Conservation (phyloP, 2,329 filamentous ascomycete species). For the Apiospora kogelbergensis region DNA sequence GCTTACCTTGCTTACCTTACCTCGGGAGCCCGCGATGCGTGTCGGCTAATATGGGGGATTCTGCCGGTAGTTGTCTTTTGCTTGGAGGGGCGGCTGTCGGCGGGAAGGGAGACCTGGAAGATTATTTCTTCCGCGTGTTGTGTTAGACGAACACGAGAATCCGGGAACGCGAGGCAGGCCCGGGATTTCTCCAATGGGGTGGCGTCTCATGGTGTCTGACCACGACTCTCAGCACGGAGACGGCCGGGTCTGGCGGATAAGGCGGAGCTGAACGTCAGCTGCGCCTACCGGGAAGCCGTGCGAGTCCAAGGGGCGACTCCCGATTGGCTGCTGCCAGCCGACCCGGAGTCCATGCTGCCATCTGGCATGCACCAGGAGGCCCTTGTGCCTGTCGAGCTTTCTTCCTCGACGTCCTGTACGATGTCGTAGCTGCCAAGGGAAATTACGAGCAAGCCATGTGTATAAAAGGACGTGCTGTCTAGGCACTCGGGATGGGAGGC, state of each 20-base stretch:
- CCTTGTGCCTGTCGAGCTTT: not conserved
- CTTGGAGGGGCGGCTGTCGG: not conserved
- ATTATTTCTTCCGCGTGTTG: not conserved
- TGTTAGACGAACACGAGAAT: not conserved
- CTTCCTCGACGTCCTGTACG: not conserved
- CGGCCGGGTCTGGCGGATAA: not conserved
- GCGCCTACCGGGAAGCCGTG: not conserved
- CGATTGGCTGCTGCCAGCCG: not conserved
- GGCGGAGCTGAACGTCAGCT: conserved; percentile 1
- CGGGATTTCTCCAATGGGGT: not conserved
- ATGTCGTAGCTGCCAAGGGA: not conserved
- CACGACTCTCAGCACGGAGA: not conserved
- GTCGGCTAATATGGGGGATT: not conserved
- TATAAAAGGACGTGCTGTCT: not conserved
- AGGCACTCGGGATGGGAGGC: not conserved
- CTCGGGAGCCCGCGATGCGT: not conserved
- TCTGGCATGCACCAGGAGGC: not conserved
- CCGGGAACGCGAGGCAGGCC: not conserved
- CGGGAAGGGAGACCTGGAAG: too few relatives aligned
- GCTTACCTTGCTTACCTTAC: not conserved
- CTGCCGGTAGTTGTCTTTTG: not conserved
- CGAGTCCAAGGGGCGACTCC: not conserved
- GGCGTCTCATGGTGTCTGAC: not conserved
- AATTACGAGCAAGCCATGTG: not conserved
- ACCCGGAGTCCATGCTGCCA: not conserved